Percentiles rank a stretch among this genome's conserved stretches.
Conservation (phyloP, 202 grass and related monocot species). For the Setaria italica region DNA sequence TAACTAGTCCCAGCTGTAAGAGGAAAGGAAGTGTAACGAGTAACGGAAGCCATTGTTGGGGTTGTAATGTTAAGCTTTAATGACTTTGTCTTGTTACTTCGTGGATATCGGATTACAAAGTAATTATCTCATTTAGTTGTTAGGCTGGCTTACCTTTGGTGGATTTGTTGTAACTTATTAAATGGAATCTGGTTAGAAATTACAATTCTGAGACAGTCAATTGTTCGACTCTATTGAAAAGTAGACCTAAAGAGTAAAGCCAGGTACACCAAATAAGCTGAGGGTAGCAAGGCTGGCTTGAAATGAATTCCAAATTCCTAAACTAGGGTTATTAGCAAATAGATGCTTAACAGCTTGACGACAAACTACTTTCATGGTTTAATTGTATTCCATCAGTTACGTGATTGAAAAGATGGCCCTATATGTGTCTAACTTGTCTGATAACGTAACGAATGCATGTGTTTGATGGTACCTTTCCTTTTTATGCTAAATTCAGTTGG, state of each 20-base stretch:
- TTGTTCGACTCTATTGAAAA: background rate
- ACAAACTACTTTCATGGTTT: background rate
- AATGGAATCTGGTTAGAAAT: background rate
- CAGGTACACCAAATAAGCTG: slow-evolving; percentile 3
- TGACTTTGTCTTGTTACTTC: background rate
- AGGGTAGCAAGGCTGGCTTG: background rate
- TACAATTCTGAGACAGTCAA: background rate
- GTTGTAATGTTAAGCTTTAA: background rate
- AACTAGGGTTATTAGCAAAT: background rate
- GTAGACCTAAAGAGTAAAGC: too few species aligned
- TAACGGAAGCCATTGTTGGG: background rate
- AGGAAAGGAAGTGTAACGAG: background rate
- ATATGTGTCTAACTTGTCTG: background rate
- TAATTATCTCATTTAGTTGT: background rate
- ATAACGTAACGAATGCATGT: background rate
- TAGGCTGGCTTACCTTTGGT: background rate
- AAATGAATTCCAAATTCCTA: background rate
- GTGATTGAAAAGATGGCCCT: background rate
- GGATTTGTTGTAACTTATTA: background rate
- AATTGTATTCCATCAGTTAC: background rate
- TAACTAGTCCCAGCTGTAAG: background rate
- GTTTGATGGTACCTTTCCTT: background rate
- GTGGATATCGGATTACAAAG: background rate
- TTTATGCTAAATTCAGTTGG: background rate
- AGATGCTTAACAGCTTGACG: background rate